Evolutionary conservation across 1,284 basidiomycete species (phyloP), one percentile per base, ranked within the genome.

Genomic region (Sanghuangporus weigelae): DNA sequence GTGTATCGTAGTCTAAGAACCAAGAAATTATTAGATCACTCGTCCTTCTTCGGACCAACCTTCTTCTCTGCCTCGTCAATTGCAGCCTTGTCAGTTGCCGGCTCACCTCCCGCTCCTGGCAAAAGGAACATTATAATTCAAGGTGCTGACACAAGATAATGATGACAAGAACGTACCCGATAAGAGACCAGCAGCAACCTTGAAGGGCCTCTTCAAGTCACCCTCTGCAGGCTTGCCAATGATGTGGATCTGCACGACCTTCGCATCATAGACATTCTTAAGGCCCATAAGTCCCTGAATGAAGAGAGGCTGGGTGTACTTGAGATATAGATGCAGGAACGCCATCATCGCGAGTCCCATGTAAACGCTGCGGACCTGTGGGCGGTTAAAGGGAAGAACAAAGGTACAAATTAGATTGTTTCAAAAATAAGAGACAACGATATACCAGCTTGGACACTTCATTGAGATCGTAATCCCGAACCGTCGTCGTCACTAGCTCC

Each of bases 191-290:
- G 71, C 71, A 36, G 81, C 78, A n/a, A 81, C 78, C 77, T 93
- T 95, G 85, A 96, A 98, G 1, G 96, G 96, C 68, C 96, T 82
- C 79, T 95, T 88, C 67, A 98, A 82, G 69, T 96, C 93, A 46
- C 94, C 96, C 44, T 89, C 89, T 1, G 95, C 87, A 36, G 84
- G 78, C 73, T 89, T 83, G 57, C 90, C 90, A 40, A 92, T 76
- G 64, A 96, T 62, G 78, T 95, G 86, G 66, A 96, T 87, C 55
- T 86, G 81, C 67, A 95, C 84, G 16, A 84, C 82, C 75, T 94
- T 95, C 65, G 92, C 87, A 71, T 96, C 95, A 74, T 90, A 92
- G 51, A 95, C 75, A 55, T 82, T 83, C 80, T 97, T 96, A 72
- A 96, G 67, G 21, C 90, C 92, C 92, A 96, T 95, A 69, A 96